Evolutionary conservation across 1,139 yeast species (phyloP).

Genomic region (Saccharomyces hybrid): DNA sequence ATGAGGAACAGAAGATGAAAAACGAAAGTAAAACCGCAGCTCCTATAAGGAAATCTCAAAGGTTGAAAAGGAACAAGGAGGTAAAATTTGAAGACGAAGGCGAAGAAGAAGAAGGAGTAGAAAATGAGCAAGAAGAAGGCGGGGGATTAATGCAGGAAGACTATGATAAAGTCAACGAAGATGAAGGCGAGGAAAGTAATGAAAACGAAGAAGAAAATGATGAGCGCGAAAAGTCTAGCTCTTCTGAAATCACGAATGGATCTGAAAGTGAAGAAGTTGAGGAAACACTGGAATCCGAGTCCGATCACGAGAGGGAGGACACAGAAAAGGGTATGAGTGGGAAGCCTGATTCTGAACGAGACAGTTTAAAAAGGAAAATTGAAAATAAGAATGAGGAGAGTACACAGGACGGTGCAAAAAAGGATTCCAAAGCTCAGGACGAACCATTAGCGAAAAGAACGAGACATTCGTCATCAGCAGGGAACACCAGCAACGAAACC

Average conservation of each 20-base stretch:
- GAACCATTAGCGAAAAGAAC: slow-evolving; percentile 27
- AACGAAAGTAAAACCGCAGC: not conserved
- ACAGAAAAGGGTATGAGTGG: slow-evolving; percentile 2
- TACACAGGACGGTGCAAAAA: slow-evolving; percentile 5
- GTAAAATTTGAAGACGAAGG: not conserved
- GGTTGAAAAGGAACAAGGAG: not conserved
- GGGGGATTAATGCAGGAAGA: slow-evolving; percentile 7
- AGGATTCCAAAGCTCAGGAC: slow-evolving; percentile 11
- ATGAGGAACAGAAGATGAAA: not conserved
- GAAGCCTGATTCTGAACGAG: slow-evolving; percentile 6
- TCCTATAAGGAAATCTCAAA: not conserved
- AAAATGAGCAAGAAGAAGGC: slow-evolving; percentile 15
- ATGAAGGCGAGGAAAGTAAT: slow-evolving; percentile 9
- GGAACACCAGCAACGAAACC: slow-evolving; percentile 8
- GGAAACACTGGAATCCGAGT: slow-evolving; percentile 2
- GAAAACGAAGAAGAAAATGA: slow-evolving; percentile 8
- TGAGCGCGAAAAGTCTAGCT: slow-evolving; percentile 1
- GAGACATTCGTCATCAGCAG: slow-evolving; percentile 20
- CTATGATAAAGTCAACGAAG: slow-evolving; percentile 7
- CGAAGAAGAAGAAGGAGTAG: slow-evolving; percentile 13
- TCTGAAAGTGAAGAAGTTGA: slow-evolving; percentile 5
- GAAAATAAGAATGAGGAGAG: slow-evolving; percentile 2
- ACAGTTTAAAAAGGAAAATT: not conserved
- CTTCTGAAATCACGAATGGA: slow-evolving; percentile 3
- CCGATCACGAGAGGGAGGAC: slow-evolving; percentile 7